These are phyloP conservation scores for Curvularia lunata DNA, from an alignment of 2,329 filamentous ascomycete genomes.

Conservation along the genomic window DNA sequence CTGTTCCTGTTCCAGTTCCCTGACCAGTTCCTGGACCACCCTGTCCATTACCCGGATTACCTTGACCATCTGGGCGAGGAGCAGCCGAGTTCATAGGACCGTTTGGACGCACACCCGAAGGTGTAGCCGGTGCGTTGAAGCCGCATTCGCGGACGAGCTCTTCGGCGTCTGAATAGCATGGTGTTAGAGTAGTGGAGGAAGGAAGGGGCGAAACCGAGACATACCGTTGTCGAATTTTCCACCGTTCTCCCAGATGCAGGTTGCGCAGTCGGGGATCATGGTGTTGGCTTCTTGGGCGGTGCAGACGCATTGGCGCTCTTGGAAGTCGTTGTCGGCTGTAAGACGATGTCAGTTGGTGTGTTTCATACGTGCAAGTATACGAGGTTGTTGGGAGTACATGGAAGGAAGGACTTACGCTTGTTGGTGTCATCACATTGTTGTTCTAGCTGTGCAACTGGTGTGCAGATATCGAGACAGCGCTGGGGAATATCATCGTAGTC, in stretches of 20 bases:
- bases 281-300: constrained; percentile 8
- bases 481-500: constrained; percentile 7
- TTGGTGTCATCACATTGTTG: constrained; percentile 6
- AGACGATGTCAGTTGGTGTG: background rate
- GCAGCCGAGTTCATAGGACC: too few relatives aligned
- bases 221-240: constrained; percentile 10
- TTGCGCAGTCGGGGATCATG: constrained; percentile 3
- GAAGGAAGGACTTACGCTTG: constrained; percentile 2
- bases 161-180: background rate
- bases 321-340: constrained; percentile 1
- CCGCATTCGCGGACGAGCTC: constrained; percentile 7
- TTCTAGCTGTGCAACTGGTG: background rate
- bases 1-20: too few relatives aligned
- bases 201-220: background rate
- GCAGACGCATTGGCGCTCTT: constrained; percentile 13
- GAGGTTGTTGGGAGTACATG: background rate
- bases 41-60: background rate
- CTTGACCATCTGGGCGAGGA: background rate
- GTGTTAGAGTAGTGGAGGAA: too few relatives aligned
- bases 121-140: background rate
- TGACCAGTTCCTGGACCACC: too few relatives aligned
- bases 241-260: constrained; percentile 7
- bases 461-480: constrained; percentile 2
- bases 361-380: too few relatives aligned
- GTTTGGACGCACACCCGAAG: too few relatives aligned